Percentiles rank a stretch among this genome's conserved stretches.
phyloP scores from a whole-genome alignment of 2,329 filamentous ascomycete genomes.

The Xylariaceae sp. region DNA sequence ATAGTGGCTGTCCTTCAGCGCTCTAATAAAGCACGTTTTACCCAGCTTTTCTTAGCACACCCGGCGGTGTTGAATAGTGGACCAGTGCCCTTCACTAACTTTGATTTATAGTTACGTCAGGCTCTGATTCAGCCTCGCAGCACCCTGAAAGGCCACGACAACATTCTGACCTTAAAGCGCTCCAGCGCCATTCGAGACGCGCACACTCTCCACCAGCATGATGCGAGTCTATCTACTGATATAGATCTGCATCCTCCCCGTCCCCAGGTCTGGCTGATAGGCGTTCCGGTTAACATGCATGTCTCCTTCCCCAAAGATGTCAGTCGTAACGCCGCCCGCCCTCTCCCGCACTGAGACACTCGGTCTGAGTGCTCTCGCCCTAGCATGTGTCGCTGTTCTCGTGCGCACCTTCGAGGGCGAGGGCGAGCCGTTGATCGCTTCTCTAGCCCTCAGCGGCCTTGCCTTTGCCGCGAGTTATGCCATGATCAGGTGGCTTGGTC shows the following conservation, averaged over 20 bases:
- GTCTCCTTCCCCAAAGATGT: no score
- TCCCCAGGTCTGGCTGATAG: no score
- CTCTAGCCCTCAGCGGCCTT: slow-evolving; percentile 77
- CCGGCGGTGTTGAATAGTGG: no score
- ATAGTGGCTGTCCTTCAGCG: no score
- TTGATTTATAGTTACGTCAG: background rate
- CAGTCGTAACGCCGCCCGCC: slow-evolving; percentile 11
- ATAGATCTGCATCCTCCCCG: no score
- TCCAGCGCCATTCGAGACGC: no score
- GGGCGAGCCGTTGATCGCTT: slow-evolving; percentile 85
- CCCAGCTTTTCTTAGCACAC: no score
- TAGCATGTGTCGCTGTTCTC: slow-evolving; percentile 68
- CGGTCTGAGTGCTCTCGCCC: slow-evolving; percentile 57
- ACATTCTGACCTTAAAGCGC: background rate
- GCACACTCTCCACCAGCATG: no score
- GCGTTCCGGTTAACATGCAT: no score
- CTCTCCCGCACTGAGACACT: slow-evolving; percentile 52
- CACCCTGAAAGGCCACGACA: background rate
- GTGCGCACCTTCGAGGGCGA: slow-evolving; percentile 73
- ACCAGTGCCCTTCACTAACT: background rate
- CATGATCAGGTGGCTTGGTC: slow-evolving; percentile 89
- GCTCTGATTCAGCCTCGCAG: background rate
- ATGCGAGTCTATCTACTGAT: no score
- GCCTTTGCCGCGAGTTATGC: slow-evolving; percentile 79
- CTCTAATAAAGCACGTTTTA: no score